A percentile compares a stretch with the other conserved stretches of the same genome.
These are phyloP conservation scores for Albifimbria verrucaria DNA, from an alignment of 2,329 filamentous ascomycete species.

Conservation along the genomic window DNA sequence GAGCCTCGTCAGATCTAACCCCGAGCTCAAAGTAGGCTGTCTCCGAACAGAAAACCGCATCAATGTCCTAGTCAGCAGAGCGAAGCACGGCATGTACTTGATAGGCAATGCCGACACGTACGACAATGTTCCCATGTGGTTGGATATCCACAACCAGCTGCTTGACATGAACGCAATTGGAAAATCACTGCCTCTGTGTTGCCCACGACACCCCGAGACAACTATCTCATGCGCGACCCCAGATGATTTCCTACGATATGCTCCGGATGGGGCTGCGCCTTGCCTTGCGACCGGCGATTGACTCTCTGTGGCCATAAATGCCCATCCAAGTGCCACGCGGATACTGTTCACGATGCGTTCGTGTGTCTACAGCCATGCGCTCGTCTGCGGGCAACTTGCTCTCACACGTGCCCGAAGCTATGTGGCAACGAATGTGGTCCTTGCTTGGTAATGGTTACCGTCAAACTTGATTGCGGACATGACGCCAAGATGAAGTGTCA, in stretches of 20 bases:
- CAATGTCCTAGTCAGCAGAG: conserved; percentile 63
- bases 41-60: conserved; percentile 59
- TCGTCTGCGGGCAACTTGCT: conserved; percentile 35
- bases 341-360: conserved; percentile 40
- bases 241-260: conserved; percentile 50
- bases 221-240: conserved; percentile 45
- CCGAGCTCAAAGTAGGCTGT: conserved; percentile 61
- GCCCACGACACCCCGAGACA: conserved; percentile 54
- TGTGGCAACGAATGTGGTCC: conserved; percentile 39
- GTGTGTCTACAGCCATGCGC: conserved; percentile 41
- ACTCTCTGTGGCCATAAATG: conserved; percentile 43
- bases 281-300: conserved; percentile 44
- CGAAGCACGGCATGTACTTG: conserved; percentile 75
- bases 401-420: conserved; percentile 35
- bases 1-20: conserved; percentile 65
- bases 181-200: conserved; percentile 47
- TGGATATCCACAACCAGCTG: conserved; percentile 10
- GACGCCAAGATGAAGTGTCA: conserved; percentile 7
- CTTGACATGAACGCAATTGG: conserved; percentile 40
- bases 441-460: conserved; percentile 8
- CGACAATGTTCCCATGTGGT: conserved; percentile 52
- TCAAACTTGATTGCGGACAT: conserved; percentile 17
- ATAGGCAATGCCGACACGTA: conserved; percentile 72
- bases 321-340: conserved; percentile 40
- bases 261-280: conserved; percentile 61